Evolutionary conservation across 2,329 filamentous ascomycete genomes (phyloP), one percentile per base, ranked within the genome.

Genomic region (Claviceps sp.): DNA sequence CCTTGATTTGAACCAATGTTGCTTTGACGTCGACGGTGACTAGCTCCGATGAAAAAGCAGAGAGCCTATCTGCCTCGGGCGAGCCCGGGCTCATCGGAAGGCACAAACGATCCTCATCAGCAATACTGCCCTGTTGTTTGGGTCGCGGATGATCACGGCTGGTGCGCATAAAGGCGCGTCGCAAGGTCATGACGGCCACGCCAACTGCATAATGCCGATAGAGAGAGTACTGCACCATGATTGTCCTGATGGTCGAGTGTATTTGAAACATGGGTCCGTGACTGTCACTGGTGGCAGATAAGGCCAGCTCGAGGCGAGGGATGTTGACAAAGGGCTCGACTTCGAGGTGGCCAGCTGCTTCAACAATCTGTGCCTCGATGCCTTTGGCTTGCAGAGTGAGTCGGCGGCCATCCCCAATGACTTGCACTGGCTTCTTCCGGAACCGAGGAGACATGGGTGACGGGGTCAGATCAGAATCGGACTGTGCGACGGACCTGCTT

Each of bases 171-270:
- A 90, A 86, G 0, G 85, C 84, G 61, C 81, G 82, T 51, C 77
- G 76, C 24, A 98, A 66, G 2, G 94, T 87, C 63, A 82, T 83
- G 24, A 78, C 72, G 8, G 91, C 93, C 54, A 97, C 82, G 1
- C 88, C 86, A 26, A 94, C 76, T 0, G 90, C 85, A 63, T 96
- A 98, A 63, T 95, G 90, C 3, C 90, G 84, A 65, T 94, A 95
- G 0, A 98, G 77, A 0, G 94, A 98, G 63, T 97, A 97, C 49
- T 94, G 85, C 7, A 95, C 62, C 55, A 87, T 81, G 2, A 98
- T 70, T 5, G 86, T 88, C 58, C 85, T 85, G 20, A 93, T 77
- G 50, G 86, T 80, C 0, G 88, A 86, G 58, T 94, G 88, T 44
- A 97, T 70, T 62, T 97, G 88, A 62, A 96, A 87, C 5, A 95